Percentiles rank a stretch among this genome's conserved stretches.
These are phyloP conservation scores for Geranium brycei DNA, from an alignment of 345 rosid species.

Conservation along the genomic window DNA sequence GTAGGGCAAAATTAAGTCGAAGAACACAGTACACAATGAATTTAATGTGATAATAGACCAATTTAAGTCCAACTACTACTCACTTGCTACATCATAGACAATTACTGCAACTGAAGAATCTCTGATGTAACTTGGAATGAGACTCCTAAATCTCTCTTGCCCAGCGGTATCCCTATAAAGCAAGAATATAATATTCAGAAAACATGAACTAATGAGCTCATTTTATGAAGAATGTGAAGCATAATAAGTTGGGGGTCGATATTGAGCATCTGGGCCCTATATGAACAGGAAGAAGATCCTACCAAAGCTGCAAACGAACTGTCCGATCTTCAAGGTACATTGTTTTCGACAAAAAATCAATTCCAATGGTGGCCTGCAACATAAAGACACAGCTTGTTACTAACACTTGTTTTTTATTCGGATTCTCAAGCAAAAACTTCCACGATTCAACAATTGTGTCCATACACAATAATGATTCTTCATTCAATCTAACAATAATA, in stretches of 20 bases:
- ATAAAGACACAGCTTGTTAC: background rate
- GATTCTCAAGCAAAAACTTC: too few species aligned
- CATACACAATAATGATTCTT: background rate
- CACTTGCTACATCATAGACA: slow-evolving; percentile 87
- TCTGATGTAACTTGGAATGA: slow-evolving; percentile 86
- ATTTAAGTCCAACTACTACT: slow-evolving; percentile 15
- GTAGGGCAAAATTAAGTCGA: too few species aligned
- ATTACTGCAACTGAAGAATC: slow-evolving; percentile 95
- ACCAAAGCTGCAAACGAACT: slow-evolving; percentile 91
- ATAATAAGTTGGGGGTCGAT: background rate
- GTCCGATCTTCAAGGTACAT: slow-evolving; percentile 94
- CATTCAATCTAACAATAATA: background rate
- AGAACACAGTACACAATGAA: too few species aligned
- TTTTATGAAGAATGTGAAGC: background rate
- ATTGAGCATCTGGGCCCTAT: too few species aligned
- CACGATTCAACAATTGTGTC: too few species aligned
- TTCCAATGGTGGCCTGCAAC: slow-evolving; percentile 81
- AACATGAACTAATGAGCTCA: too few species aligned
- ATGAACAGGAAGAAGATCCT: background rate
- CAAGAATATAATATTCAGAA: slow-evolving; percentile 5
- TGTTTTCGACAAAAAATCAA: slow-evolving; percentile 84
- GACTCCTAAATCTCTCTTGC: slow-evolving; percentile 90
- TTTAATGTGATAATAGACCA: background rate
- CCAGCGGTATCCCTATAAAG: slow-evolving; percentile 86
- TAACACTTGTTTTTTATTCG: too few species aligned